Percentiles rank a stretch among this genome's conserved stretches.
phyloP scores from a whole-genome alignment of 2,329 filamentous ascomycete genomes.

The Sclerotinia minor region DNA sequence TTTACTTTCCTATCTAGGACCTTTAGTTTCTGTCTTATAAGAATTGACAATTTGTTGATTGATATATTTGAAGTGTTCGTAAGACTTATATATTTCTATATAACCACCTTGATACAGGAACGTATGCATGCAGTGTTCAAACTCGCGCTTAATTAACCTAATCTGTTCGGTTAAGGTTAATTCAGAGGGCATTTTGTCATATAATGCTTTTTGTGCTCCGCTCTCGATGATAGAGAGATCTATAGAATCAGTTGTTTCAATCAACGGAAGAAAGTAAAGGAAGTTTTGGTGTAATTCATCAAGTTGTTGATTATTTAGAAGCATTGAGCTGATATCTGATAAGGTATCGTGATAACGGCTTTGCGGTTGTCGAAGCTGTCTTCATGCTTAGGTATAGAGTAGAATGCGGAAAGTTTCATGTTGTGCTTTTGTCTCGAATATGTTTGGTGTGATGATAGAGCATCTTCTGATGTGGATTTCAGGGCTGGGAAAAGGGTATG shows the following conservation, averaged over 20 bases:
- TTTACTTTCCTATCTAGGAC: too few relatives aligned
- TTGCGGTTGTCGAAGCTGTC: not conserved
- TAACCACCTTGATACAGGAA: not conserved
- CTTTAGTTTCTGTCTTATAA: not conserved
- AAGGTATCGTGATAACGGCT: not conserved
- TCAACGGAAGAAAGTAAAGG: too few relatives aligned
- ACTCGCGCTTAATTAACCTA: fast-evolving
- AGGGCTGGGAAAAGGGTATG: too few relatives aligned
- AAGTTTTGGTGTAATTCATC: not conserved
- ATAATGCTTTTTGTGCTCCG: not conserved
- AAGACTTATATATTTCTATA: not conserved
- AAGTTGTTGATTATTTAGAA: not conserved
- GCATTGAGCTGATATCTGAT: not conserved
- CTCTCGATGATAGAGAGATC: too few relatives aligned
- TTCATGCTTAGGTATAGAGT: not conserved
- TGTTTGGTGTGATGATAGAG: too few relatives aligned
- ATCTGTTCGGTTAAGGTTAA: not conserved
- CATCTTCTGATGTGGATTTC: too few relatives aligned
- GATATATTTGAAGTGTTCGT: not conserved
- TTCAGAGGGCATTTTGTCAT: not conserved
- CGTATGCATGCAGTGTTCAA: not conserved
- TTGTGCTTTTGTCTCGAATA: too few relatives aligned
- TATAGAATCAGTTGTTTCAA: not conserved
- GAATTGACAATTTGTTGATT: not conserved
- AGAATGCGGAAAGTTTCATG: too few relatives aligned